Evolutionary conservation across 1,284 basidiomycete genomes (phyloP).

Genomic region (Tilletia walkeri): DNA sequence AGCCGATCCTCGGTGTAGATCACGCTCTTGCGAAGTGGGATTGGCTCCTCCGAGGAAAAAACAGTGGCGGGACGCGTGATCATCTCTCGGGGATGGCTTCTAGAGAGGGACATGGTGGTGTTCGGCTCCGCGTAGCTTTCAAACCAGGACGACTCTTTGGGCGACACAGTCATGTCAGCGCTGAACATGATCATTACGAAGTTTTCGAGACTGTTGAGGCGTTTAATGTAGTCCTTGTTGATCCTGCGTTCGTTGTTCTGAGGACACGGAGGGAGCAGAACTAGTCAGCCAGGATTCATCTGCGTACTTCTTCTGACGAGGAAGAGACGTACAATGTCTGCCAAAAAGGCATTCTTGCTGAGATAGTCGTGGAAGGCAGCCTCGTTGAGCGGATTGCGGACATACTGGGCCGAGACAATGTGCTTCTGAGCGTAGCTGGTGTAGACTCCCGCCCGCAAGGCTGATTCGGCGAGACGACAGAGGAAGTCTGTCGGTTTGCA

Average conservation of each 20-base stretch:
- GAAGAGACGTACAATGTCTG: constrained; percentile 48
- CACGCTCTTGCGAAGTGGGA: constrained; percentile 72
- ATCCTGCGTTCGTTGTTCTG: constrained; percentile 45
- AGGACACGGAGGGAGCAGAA: background rate
- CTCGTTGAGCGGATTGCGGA: constrained; percentile 65
- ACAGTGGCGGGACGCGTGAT: constrained; percentile 51
- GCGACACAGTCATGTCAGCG: constrained; percentile 49
- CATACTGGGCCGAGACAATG: constrained; percentile 64
- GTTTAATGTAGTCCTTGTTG: constrained; percentile 47
- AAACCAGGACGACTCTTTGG: constrained; percentile 51
- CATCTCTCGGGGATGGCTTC: background rate
- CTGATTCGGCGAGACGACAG: constrained; percentile 65
- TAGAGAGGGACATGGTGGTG: constrained; percentile 10
- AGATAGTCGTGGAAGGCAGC: constrained; percentile 71
- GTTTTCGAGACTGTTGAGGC: constrained; percentile 46
- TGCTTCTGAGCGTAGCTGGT: constrained; percentile 57
- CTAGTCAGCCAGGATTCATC: constrained; percentile 19
- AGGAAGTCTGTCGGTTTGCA: constrained; percentile 67
- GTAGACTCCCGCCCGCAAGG: constrained; percentile 74
- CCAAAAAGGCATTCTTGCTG: constrained; percentile 62
- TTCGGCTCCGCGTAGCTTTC: constrained; percentile 42
- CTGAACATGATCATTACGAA: constrained; percentile 55
- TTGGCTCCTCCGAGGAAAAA: constrained; percentile 37
- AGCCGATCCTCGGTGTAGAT: constrained; percentile 86
- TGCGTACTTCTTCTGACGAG: no score